phyloP scores from a whole-genome alignment of 2,329 filamentous ascomycete species.

The Ambrosiella xylebori region DNA sequence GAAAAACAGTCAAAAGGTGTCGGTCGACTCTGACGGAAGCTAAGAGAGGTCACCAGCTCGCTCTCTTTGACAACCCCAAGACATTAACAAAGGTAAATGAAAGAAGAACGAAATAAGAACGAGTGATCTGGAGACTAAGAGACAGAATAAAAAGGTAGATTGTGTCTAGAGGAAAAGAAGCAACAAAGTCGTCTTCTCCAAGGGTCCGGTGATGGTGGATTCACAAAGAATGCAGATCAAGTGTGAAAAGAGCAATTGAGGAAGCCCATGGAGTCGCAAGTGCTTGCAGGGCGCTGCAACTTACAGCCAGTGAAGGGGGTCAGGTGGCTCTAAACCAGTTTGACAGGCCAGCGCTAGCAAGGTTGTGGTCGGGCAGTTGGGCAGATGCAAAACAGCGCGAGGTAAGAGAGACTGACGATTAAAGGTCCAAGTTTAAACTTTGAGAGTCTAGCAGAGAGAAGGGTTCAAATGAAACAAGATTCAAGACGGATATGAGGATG shows the following conservation, averaged over 20 bases:
- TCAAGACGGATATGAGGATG: background rate
- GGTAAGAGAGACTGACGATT: background rate
- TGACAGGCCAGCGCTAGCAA: constrained; percentile 5
- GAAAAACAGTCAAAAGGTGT: background rate
- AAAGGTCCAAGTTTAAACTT: background rate
- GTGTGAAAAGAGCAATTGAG: background rate
- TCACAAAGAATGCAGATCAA: constrained; percentile 4
- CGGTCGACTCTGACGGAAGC: background rate
- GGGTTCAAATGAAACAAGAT: background rate
- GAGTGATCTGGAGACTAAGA: background rate
- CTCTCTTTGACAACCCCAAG: background rate
- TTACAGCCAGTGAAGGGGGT: background rate
- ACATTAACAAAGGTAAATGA: background rate
- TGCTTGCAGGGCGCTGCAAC: background rate
- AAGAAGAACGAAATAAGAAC: background rate
- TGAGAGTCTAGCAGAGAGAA: background rate
- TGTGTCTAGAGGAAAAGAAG: background rate
- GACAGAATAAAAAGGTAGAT: background rate
- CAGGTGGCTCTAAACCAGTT: background rate
- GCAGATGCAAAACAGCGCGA: constrained; percentile 4
- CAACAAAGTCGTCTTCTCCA: background rate
- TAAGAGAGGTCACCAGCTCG: background rate
- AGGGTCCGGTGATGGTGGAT: background rate
- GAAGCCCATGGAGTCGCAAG: background rate
- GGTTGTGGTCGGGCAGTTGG: background rate